Base-by-base conservation (phyloP, 139 green algal species). In the Chlorella sp. region DNA sequence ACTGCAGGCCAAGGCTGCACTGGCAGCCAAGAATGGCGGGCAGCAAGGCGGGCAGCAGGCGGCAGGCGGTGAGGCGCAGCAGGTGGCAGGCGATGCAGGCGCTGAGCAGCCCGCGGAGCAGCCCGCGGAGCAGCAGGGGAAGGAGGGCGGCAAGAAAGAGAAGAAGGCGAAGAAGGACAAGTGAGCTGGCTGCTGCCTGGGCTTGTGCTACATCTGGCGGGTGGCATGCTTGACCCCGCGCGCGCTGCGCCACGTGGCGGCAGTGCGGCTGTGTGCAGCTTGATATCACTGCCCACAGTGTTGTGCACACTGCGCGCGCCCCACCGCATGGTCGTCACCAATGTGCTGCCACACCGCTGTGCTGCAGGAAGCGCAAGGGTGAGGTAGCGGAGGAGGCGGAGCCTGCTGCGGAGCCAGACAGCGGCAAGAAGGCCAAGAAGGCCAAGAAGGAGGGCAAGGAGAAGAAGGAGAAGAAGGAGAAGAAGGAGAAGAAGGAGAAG, bases 1-100 rank as follows among this genome's bases (percentile, higher is more conserved):
- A 1, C 34, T 73, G 41, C 76, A 90, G 40, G 87, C 87, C 6
- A 77, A 85, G 38, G 90, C 90, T 14, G 90, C 90, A 28, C 85
- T 90, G n/a, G 89, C 83, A 20, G 89, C 77, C 34, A 78, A 84
- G 73, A 81, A 87, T 40, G 54, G 73, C 34, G 46, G 43, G n/a
- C 44, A 77, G 80, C 46, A 64, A 20, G 41, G 38, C 34, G 46
- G 28, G n/a, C 44, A 77, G 80, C 46, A 75, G 43, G 41, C 41
- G 44, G 65, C 65, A 44, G 65, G 14, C 24, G 72, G 43, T 2
- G 41, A 60, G 9, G 58, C 0, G 34, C 38, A 56, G 58, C 54
- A n/a, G 28, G 76, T 22, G 32, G 62, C 32, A 67, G 44, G 6
- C 40, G 67, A 28, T 32, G 26, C n/a, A 48, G 56, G 62, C n/a